Evolutionary conservation across 2,329 filamentous ascomycete species (phyloP), one percentile per base, ranked within the genome.

Genomic region (Penicillium sclerotiorum): DNA sequence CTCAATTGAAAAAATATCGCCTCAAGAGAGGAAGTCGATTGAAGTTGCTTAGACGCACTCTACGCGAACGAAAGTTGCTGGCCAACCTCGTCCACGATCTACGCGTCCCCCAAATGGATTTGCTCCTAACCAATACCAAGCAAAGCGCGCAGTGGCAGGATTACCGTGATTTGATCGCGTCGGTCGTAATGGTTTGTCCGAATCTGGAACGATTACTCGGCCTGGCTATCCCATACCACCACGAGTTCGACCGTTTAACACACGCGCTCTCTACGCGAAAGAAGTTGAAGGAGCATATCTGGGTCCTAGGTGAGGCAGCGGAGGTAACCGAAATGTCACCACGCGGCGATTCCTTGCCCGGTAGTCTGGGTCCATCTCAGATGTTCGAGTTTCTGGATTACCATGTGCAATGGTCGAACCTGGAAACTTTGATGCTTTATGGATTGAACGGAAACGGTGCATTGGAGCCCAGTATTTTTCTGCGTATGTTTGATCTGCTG

Each of bases 111-210:
- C 76, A 79, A 37, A 67, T 80, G 43, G 73, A 80, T 48, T 36
- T 72, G 47, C 52, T 70, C 7, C 61, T 73, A 50, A 61, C 63
- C 28, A 74, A 73, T 22, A 73, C 66, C 37, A 69, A 73, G 49
- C 68, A 73, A 39, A 68, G 69, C 50, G 53, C 61, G 20, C 63
- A 74, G 50, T 73, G 72, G 60, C 72, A 79, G 58, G 76, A 78
- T 41, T 78, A 81, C 45, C 68, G 78, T 36, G 77, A 81, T 49
- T 51, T 78, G 15, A 65, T 83, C 15, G 78, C 80, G 5, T 82
- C 80, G 1, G 69, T 85, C 30, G 78, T 85, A 25, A 81, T 82
- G 76, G 75, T 77, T 2, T 84, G 80, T 57, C 80, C 81, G 7
- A 81, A 80, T 51, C 64, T 85, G 18, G 80, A 84, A 63, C 73